These are phyloP conservation scores for Rhizoclosmatium globosum DNA, from an alignment of 192 early-diverging fungal genomes.

Conservation along the genomic window DNA sequence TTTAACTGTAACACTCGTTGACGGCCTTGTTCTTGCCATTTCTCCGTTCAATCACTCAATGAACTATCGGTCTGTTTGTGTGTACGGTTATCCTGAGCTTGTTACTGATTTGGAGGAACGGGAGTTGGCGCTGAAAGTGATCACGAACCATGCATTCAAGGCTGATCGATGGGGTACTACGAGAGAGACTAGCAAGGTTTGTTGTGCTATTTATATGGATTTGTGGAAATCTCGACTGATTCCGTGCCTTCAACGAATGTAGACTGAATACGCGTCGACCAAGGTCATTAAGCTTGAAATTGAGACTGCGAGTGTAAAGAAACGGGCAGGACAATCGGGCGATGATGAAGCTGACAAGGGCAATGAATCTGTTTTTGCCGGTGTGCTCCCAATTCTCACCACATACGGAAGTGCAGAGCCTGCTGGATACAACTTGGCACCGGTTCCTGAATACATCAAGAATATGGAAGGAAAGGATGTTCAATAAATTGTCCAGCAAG, in stretches of 20 bases:
- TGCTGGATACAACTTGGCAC: constrained; percentile 10
- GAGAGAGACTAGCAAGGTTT: constrained; percentile 23
- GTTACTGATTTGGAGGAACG: constrained; percentile 52
- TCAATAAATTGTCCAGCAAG: background rate
- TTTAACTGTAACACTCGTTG: constrained; percentile 43
- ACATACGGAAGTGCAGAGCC: background rate
- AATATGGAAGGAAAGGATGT: constrained; percentile 11
- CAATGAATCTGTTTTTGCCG: constrained; percentile 21
- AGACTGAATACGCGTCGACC: constrained; percentile 28
- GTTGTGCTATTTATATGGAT: background rate
- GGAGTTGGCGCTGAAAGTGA: constrained; percentile 44
- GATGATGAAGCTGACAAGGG: constrained; percentile 36
- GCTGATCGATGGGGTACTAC: constrained; percentile 54
- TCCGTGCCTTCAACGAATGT: background rate
- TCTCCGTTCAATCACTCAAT: constrained; percentile 61
- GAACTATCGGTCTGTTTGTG: constrained; percentile 55
- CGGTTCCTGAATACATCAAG: constrained; percentile 31
- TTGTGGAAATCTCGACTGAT: background rate
- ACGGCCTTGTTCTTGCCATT: constrained; percentile 56
- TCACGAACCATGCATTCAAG: constrained; percentile 61
- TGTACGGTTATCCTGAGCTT: constrained; percentile 54
- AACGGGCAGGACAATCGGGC: background rate
- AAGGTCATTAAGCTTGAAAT: constrained; percentile 37
- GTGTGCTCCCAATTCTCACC: constrained; percentile 32
- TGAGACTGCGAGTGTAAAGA: constrained; percentile 37